phyloP scores from a whole-genome alignment of 331 rosid species.

The Erythrophleum ivorense region DNA sequence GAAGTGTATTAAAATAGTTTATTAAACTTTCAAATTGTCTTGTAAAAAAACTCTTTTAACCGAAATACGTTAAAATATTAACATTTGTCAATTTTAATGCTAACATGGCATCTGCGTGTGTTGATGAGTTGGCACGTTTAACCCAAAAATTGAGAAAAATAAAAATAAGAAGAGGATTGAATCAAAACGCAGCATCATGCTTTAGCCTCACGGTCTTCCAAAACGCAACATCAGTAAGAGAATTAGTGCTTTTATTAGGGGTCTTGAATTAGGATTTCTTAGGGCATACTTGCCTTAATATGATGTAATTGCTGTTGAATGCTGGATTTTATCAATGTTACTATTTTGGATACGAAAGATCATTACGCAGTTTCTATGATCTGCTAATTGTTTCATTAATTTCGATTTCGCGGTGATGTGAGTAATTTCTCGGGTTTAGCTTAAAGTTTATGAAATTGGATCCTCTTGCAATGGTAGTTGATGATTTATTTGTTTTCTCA shows the following conservation, averaged over 20 bases:
- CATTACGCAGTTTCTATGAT: no score
- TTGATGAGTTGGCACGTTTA: no score
- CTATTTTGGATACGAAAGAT: neutral
- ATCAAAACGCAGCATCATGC: no score
- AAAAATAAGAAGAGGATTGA: no score
- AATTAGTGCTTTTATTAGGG: neutral
- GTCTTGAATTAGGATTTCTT: slow-evolving; percentile 6
- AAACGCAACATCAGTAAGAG: neutral
- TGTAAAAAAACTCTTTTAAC: no score
- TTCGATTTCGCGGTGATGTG: neutral
- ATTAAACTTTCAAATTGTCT: no score
- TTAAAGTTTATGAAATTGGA: neutral
- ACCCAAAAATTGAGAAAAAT: no score
- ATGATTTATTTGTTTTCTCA: neutral
- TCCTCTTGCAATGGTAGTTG: neutral
- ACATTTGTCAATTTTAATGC: no score
- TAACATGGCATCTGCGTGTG: no score
- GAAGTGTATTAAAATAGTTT: no score
- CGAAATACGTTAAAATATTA: no score
- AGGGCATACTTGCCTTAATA: slow-evolving; percentile 2
- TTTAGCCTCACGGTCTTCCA: no score
- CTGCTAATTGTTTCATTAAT: neutral
- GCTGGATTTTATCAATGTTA: neutral
- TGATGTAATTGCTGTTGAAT: neutral
- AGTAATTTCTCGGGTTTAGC: neutral